Evolutionary conservation across 495 filamentous ascomycete genomes (phyloP).

Genomic region (Chaetomium cochliodes): DNA sequence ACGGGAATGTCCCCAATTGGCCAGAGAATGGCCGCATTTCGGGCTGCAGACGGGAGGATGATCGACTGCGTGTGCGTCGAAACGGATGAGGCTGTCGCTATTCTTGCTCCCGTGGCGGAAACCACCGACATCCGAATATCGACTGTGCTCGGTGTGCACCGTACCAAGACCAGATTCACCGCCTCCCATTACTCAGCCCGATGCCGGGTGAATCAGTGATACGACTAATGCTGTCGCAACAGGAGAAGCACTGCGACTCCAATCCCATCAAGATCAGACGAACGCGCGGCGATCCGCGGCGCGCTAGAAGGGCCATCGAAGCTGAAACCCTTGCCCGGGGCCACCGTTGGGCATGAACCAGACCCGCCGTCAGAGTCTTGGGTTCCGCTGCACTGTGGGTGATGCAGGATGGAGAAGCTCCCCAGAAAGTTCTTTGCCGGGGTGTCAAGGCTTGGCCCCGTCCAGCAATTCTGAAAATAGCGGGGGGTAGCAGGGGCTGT

Average conservation of each 20-base stretch:
- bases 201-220: not conserved
- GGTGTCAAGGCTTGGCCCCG: not conserved
- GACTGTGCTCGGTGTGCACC: not conserved
- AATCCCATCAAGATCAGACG: not conserved
- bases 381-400: not conserved
- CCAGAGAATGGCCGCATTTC: slow-evolving; percentile 21
- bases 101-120: not conserved
- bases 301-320: not conserved
- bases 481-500: not conserved
- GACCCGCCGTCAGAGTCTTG: slow-evolving; percentile 11
- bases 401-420: slow-evolving; percentile 10
- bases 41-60: slow-evolving; percentile 32
- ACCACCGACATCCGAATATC: not conserved
- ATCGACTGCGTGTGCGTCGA: slow-evolving; percentile 22
- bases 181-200: not conserved
- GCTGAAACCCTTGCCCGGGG: slow-evolving; percentile 3
- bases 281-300: not conserved
- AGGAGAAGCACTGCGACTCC: not conserved
- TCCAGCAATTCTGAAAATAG: not conserved
- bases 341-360: slow-evolving; percentile 10
- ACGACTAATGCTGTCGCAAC: not conserved
- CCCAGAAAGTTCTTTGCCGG: slow-evolving; percentile 20
- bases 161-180: not conserved
- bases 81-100: not conserved
- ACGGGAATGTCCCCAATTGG: slow-evolving; percentile 36